Evolutionary conservation across 1,284 basidiomycete genomes (phyloP).

Genomic region (Leccinum idahoense): DNA sequence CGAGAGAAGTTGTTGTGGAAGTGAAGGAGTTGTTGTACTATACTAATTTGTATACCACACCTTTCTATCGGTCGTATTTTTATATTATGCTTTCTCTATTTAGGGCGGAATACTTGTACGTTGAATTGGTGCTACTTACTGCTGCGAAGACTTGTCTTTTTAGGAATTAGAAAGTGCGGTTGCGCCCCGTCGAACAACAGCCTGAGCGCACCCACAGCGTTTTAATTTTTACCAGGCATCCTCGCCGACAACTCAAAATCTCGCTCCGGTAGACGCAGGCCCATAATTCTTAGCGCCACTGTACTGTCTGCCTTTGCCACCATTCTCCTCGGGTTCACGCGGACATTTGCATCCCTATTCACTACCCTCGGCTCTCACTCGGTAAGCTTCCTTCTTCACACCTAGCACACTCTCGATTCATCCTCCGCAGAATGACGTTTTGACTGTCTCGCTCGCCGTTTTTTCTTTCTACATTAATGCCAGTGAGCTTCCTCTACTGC

Average conservation of each 20-base stretch:
- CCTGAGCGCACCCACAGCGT: too few species aligned
- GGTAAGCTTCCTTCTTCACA: slow-evolving; percentile 24
- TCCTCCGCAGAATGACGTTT: slow-evolving; percentile 46
- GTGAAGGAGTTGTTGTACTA: too few species aligned
- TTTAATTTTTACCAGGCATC: slow-evolving; percentile 41
- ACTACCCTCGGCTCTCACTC: slow-evolving; percentile 35
- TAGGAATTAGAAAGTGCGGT: too few species aligned
- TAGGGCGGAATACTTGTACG: too few species aligned
- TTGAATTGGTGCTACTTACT: too few species aligned
- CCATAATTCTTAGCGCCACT: slow-evolving; percentile 79
- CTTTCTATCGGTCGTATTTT: too few species aligned
- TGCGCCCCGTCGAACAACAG: too few species aligned
- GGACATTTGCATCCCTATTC: slow-evolving; percentile 65
- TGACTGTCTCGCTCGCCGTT: slow-evolving; percentile 79
- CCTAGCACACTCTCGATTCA: neutral
- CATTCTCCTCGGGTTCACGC: slow-evolving; percentile 82
- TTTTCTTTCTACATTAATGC: slow-evolving; percentile 88
- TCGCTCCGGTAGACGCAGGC: slow-evolving; percentile 76
- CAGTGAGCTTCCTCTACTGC: slow-evolving; percentile 36
- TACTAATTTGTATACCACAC: too few species aligned
- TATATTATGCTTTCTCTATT: too few species aligned
- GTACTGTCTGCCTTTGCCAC: slow-evolving; percentile 67
- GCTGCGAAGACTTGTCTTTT: too few species aligned
- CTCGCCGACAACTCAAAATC: slow-evolving; percentile 88
- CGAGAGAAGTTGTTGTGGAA: too few species aligned